Conservation (phyloP, 768 basidiomycete genomes). For the Pleurotus tuber-regium region DNA sequence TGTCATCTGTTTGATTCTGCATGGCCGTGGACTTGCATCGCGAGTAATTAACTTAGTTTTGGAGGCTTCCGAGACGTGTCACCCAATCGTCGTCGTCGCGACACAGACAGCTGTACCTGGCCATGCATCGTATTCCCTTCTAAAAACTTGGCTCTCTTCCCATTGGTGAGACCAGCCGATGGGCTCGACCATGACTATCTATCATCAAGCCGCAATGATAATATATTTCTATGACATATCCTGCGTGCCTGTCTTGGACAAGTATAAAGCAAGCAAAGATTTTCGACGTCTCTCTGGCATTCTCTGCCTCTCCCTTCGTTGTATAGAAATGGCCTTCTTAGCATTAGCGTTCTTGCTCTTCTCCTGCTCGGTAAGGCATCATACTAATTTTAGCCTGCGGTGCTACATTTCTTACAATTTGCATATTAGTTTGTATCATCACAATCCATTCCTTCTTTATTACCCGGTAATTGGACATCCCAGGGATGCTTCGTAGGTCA, state of each 20-base stretch:
- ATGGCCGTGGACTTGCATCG: neutral
- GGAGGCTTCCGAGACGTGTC: neutral
- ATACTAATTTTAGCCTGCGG: too few relatives aligned
- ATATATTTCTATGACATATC: neutral
- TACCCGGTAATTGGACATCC: constrained; percentile 44
- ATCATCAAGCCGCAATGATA: constrained; percentile 3
- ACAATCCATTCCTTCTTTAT: constrained; percentile 25
- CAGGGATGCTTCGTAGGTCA: constrained; percentile 48
- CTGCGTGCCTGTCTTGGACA: neutral
- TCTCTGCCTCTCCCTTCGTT: neutral
- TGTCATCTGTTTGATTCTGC: neutral
- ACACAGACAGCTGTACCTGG: neutral
- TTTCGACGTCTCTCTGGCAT: neutral
- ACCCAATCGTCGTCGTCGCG: constrained; percentile 2
- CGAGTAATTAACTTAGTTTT: neutral
- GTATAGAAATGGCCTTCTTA: neutral
- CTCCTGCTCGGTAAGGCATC: neutral
- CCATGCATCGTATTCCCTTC: constrained; percentile 7
- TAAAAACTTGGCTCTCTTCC: neutral
- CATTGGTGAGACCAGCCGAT: neutral
- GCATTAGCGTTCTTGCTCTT: neutral
- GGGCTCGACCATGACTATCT: neutral
- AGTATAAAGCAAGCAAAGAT: neutral
- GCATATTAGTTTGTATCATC: constrained; percentile 2
- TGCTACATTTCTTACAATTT: neutral